These are phyloP conservation scores for Agaricus sinodeliciosus DNA, from an alignment of 768 basidiomycete genomes.

Conservation along the genomic window DNA sequence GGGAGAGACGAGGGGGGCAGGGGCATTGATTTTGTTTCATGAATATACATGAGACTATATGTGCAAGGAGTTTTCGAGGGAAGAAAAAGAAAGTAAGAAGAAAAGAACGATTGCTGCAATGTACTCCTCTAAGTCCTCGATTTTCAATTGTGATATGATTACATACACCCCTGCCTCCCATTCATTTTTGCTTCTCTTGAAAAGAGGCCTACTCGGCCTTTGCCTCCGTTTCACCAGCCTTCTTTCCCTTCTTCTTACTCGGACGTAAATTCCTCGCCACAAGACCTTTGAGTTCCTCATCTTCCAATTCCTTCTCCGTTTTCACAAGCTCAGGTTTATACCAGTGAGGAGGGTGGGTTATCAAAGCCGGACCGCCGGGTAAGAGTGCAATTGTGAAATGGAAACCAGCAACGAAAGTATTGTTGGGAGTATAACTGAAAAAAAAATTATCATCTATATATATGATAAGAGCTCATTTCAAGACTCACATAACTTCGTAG, in stretches of 20 bases:
- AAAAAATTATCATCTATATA: no score
- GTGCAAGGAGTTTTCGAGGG: no score
- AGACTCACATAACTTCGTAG: constrained; percentile 85
- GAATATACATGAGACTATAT: no score
- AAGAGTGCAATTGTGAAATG: constrained; percentile 96
- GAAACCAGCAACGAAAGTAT: constrained; percentile 88
- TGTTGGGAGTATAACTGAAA: constrained; percentile 68
- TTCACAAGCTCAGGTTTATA: constrained; percentile 90
- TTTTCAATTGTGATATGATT: background rate
- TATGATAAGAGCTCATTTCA: background rate
- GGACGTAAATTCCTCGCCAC: constrained; percentile 78
- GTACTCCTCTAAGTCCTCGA: no score
- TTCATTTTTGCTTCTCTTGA: constrained; percentile 1
- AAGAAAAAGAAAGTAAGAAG: no score
- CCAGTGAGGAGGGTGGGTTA: constrained; percentile 88
- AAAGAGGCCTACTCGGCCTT: constrained; percentile 12
- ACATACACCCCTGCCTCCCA: constrained; percentile 20
- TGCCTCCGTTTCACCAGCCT: constrained; percentile 41
- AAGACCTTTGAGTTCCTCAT: constrained; percentile 77
- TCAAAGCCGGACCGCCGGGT: constrained; percentile 79
- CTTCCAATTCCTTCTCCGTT: constrained; percentile 83
- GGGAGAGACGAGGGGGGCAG: no score
- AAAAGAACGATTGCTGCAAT: no score
- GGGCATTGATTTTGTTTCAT: no score
- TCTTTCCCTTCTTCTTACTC: constrained; percentile 91